Base-by-base conservation (phyloP, 2,329 filamentous ascomycete species). In the Dothistroma septosporum region DNA sequence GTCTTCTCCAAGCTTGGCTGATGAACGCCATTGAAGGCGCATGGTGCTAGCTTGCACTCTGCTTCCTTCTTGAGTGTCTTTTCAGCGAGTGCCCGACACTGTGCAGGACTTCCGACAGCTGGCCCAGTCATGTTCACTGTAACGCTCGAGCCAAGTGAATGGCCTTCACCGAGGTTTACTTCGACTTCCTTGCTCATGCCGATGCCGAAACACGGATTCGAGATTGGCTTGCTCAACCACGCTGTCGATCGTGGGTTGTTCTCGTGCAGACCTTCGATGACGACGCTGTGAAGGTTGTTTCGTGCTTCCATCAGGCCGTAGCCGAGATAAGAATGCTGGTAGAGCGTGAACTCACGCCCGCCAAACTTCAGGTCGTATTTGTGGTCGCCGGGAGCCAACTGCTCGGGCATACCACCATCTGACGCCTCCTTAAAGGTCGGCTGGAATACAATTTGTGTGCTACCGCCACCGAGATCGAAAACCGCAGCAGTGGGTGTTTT, bases 361-460 rank as follows among this genome's bases (percentile, higher is more conserved):
- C 93, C 92, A 71, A 97, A 99, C 65, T 86, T 84, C 61, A 99
- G 87, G 56, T 87, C 84, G 78, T 97, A 99, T 79, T 96, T 97
- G 85, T 99, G 94, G 73, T 97, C 92, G 59, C 94, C 94, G 48
- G 92, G 88, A 19, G 87, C 84, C 71, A 99, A 83, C 75, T 87
- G 89, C 74, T 91, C 87, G 0, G 92, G 92, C 82, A 97, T 89
- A 61, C 92, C 92, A 64, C 90, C 90, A 54, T 83, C 80, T 58
- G 84, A 77, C 59, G 84, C 83, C 58, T 85, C 83, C 74, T 90
- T 88, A 78, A 96, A 99, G 55, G 89, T 96, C 22, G 95, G 95
- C 80, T 99, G 87, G 77, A 97, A 99, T 68, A 99, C 95, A 73
- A 99, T 97, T 79, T 99, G 94, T 14, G 95, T 99, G 22, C 92